Percentiles rank a stretch among this genome's conserved stretches.
phyloP scores from a whole-genome alignment of 2,329 filamentous ascomycete species.

The Colletotrichum sp. region DNA sequence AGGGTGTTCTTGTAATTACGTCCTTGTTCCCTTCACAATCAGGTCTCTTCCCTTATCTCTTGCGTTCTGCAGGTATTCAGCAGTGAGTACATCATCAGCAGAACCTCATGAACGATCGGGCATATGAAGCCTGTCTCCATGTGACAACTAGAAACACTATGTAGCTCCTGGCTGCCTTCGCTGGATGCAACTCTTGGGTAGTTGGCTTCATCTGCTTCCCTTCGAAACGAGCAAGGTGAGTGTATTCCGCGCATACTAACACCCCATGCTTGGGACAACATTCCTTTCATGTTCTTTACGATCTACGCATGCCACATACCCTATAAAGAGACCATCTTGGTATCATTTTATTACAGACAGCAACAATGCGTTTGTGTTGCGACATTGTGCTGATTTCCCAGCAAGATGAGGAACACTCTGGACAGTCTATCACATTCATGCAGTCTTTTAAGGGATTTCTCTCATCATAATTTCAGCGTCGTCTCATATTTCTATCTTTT shows the following conservation, averaged over 20 bases:
- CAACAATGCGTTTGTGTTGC: neutral
- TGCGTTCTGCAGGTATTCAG: accelerated
- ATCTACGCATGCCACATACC: neutral
- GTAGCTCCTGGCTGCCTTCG: neutral
- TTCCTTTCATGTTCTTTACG: neutral
- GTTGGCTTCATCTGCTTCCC: accelerated
- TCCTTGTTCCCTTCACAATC: neutral
- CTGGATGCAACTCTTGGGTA: accelerated
- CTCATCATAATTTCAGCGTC: neutral
- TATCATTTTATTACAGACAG: neutral
- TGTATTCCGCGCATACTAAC: neutral
- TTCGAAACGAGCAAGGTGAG: neutral
- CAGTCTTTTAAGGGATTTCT: neutral
- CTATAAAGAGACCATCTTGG: neutral
- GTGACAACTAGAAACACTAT: neutral
- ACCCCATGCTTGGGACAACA: neutral
- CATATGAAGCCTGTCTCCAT: too few relatives aligned
- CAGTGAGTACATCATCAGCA: neutral
- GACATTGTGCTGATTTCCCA: neutral
- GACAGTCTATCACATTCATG: accelerated
- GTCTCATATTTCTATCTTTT: neutral
- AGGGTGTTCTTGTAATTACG: accelerated
- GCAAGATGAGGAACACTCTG: neutral
- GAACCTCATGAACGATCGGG: neutral
- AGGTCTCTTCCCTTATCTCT: neutral